Base-by-base conservation (phyloP, 169 alveolate species). In the Cryptosporidium felis region DNA sequence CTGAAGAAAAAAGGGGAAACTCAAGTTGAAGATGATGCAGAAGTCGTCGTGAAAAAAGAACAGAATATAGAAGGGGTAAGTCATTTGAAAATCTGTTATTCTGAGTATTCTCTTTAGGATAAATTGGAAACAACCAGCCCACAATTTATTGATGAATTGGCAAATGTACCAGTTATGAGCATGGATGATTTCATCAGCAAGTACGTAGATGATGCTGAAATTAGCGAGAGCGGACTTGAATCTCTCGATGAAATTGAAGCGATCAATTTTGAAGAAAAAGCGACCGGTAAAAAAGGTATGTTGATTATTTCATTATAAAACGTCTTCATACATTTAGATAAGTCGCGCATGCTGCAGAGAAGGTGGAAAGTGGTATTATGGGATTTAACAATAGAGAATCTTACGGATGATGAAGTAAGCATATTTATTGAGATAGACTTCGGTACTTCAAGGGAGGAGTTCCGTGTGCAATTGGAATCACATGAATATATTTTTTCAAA, bases 401-500 rank as follows among this genome's bases (percentile, higher is more conserved):
- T 74, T 14, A n/a, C 36, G 5, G 85, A 74, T 34, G 85, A 53
- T 38, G 81, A 65, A 18, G 41, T 14, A 5, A 74, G 61, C 41
- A 16, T 74, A 21, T 74, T 74, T 53, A 38, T 74, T 2, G 85
- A 74, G 42, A 74, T 74, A 30, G 85, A 74, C 8, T 74, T 74
- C 56, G 85, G 85, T 16, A 74, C 85, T 26, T 74, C 85, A 0
- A 74, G 85, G 56, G 85, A 74, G 40, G 85, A 74, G 28, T 74
- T 53, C 30, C 46, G 85, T n/a, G 85, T 74, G 6, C 65, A 56
- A 74, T 32, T 41, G 8, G 85, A 74, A 40, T 74, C 85, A 10
- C 32, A 74, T 12, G 85, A 74, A 36, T 74, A 53, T 42, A 93
- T 93, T 10, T 63, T 92, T 56, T 89, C 92, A 42, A 82, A 88